Evolutionary conservation across 2,329 filamentous ascomycete genomes (phyloP).

Genomic region (Trichoderma endophyticum): DNA sequence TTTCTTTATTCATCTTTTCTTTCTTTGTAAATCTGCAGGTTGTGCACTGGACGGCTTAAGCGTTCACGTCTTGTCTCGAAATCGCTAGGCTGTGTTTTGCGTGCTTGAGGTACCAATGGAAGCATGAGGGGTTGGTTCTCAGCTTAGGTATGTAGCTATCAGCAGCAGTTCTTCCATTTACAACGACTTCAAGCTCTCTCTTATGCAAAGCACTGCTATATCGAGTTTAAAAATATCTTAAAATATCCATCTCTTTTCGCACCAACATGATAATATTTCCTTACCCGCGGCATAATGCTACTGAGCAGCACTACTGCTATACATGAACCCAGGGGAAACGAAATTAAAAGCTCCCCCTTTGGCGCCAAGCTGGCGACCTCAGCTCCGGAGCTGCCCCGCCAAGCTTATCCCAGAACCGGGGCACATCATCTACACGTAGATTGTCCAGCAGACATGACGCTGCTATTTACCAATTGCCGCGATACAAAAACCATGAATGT

Average conservation of each 20-base stretch:
- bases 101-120: background rate
- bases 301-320: no score
- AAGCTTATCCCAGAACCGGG: background rate
- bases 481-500: background rate
- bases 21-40: background rate
- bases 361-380: background rate
- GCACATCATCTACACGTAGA: background rate
- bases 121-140: background rate
- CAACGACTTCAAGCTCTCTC: background rate
- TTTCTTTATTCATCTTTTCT: background rate
- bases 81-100: background rate
- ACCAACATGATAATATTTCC: background rate
- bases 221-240: background rate
- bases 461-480: background rate
- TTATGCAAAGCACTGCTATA: background rate
- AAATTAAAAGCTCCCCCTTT: constrained; percentile 5
- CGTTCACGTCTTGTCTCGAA: background rate
- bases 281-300: background rate
- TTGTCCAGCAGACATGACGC: background rate
- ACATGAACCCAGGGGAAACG: background rate
- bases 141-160: background rate
- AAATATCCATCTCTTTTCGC: background rate
- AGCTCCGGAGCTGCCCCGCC: constrained; percentile 12
- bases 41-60: background rate
- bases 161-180: background rate